phyloP scores from a whole-genome alignment of 352 stramenopile species.

The Phytophthora constricta region DNA sequence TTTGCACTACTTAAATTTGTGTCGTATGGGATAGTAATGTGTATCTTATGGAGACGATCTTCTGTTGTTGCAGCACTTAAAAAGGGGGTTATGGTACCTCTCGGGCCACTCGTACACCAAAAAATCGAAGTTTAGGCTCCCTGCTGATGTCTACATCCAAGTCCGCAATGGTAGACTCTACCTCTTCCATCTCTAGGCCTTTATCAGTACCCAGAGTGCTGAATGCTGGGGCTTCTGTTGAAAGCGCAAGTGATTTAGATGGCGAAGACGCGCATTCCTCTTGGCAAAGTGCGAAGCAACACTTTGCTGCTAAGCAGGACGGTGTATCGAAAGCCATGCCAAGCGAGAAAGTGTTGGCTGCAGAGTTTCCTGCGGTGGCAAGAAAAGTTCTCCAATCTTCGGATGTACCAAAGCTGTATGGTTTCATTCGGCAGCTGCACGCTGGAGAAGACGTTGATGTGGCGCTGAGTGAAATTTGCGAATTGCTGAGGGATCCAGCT shows the following conservation, averaged over 20 bases:
- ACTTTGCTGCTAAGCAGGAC: slow-evolving; percentile 32
- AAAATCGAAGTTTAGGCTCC: slow-evolving; percentile 61
- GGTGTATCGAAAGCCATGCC: background rate
- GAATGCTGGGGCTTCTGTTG: slow-evolving; percentile 5
- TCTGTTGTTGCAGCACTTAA: slow-evolving; percentile 19
- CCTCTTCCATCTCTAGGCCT: slow-evolving; percentile 70
- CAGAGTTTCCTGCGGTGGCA: slow-evolving; percentile 58
- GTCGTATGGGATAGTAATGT: background rate
- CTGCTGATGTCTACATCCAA: slow-evolving; percentile 62
- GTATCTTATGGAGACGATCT: background rate
- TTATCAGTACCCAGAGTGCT: slow-evolving; percentile 49
- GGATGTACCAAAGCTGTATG: slow-evolving; percentile 64
- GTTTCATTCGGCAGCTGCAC: slow-evolving; percentile 65
- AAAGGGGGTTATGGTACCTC: slow-evolving; percentile 5
- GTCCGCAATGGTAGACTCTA: slow-evolving; percentile 66
- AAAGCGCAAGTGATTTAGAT: slow-evolving; percentile 26
- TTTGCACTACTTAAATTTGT: background rate
- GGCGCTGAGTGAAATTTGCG: slow-evolving; percentile 54
- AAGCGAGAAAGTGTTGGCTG: slow-evolving; percentile 32
- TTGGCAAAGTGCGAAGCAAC: slow-evolving; percentile 44
- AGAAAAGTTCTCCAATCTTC: slow-evolving; percentile 54
- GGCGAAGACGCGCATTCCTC: slow-evolving; percentile 34
- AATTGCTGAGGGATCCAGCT: slow-evolving; percentile 47
- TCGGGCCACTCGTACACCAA: slow-evolving; percentile 19
- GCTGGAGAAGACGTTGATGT: slow-evolving; percentile 46